Conservation (phyloP, 768 basidiomycete species). For the Kwoniella pini region DNA sequence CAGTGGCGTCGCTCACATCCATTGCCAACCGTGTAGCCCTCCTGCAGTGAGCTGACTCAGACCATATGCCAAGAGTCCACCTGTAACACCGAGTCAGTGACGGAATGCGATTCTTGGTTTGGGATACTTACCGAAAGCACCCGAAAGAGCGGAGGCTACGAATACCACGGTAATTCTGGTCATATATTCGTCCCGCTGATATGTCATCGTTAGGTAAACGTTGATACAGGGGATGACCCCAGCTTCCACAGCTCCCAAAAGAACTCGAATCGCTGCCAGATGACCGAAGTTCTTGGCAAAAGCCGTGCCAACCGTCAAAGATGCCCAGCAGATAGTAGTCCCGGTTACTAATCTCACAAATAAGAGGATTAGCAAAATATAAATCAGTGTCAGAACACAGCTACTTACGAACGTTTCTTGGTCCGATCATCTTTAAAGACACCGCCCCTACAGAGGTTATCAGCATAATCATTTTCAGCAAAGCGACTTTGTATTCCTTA, state of each 20-base stretch:
- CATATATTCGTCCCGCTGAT: slow-evolving; percentile 28
- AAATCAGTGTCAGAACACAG: neutral
- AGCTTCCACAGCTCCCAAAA: slow-evolving; percentile 29
- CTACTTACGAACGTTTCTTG: slow-evolving; percentile 12
- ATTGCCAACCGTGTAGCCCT: slow-evolving; percentile 34
- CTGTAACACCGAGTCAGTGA: neutral
- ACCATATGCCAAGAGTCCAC: slow-evolving; percentile 77
- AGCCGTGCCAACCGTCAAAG: slow-evolving; percentile 23
- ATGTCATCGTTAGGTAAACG: slow-evolving; percentile 28
- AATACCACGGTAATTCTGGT: slow-evolving; percentile 68
- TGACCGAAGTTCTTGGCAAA: slow-evolving; percentile 26
- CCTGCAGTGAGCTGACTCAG: slow-evolving; percentile 64
- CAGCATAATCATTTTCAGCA: neutral
- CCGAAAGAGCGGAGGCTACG: slow-evolving; percentile 78
- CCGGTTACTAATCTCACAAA: slow-evolving; percentile 11
- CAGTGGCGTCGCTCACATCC: slow-evolving; percentile 20
- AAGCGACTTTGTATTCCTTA: neutral
- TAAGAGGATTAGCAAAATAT: no score
- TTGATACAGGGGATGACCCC: slow-evolving; percentile 25
- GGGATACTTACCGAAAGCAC: slow-evolving; percentile 57
- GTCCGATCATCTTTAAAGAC: slow-evolving; percentile 10
- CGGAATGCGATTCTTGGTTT: neutral
- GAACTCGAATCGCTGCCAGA: slow-evolving; percentile 21
- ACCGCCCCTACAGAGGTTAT: neutral
- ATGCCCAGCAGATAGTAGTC: slow-evolving; percentile 15